phyloP scores from a whole-genome alignment of 768 basidiomycete genomes.

The Aureoboletus auriporus region DNA sequence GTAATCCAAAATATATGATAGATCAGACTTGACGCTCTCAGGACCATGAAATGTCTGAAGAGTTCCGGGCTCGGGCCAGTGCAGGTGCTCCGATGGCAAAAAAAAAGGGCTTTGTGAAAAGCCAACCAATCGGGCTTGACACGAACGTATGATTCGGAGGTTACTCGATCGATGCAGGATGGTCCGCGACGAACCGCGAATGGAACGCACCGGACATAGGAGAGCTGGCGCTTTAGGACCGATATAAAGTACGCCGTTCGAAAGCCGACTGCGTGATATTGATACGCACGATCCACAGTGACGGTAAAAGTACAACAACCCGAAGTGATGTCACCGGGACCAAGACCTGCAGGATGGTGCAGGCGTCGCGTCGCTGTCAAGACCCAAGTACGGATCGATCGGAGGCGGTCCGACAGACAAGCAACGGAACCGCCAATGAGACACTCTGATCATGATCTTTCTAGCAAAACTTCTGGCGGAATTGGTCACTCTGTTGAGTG shows the following conservation, averaged over 20 bases:
- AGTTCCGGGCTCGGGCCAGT: no score
- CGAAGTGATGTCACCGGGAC: neutral
- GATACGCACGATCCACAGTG: no score
- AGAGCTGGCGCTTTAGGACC: no score
- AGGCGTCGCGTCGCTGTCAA: constrained; percentile 48
- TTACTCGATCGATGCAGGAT: neutral
- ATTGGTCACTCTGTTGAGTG: no score
- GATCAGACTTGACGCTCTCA: no score
- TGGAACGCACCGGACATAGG: no score
- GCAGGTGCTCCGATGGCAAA: constrained; percentile 57
- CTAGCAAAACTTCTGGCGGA: no score
- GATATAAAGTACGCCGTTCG: no score
- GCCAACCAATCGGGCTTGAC: neutral
- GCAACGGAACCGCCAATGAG: constrained; percentile 46
- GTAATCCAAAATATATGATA: no score
- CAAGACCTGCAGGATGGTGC: constrained; percentile 48
- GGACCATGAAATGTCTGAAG: constrained; percentile 61
- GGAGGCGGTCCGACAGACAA: constrained; percentile 56
- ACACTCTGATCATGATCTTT: no score
- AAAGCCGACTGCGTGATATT: no score
- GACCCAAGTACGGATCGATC: constrained; percentile 53
- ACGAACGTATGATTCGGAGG: neutral
- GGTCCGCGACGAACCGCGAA: neutral
- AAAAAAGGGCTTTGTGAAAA: constrained; percentile 32
- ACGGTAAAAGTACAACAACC: no score